Evolutionary conservation across 495 filamentous ascomycete genomes (phyloP).

Genomic region (Aspergillus sparsus): DNA sequence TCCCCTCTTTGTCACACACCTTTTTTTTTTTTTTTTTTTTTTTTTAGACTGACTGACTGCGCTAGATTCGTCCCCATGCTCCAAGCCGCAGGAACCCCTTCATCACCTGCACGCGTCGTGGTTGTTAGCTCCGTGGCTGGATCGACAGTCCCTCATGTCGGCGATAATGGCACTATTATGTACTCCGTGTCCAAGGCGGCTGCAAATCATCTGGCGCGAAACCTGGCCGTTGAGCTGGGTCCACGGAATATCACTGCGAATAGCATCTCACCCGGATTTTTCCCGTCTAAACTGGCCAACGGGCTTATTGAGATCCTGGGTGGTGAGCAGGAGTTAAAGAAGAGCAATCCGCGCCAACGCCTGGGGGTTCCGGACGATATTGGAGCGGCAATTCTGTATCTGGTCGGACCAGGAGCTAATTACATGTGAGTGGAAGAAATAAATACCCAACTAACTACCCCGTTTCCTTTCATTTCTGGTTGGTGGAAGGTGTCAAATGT

Average conservation of each 20-base stretch:
- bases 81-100: slow-evolving; percentile 58
- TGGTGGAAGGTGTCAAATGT: not conserved
- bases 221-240: slow-evolving; percentile 83
- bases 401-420: slow-evolving; percentile 65
- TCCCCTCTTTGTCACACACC: slow-evolving; percentile 29
- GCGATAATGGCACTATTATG: slow-evolving; percentile 72
- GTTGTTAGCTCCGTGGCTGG: slow-evolving; percentile 82
- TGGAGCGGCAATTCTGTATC: slow-evolving; percentile 75
- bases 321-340: slow-evolving; percentile 61
- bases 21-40: not conserved
- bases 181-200: slow-evolving; percentile 86
- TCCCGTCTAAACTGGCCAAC: slow-evolving; percentile 83
- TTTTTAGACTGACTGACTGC: not conserved
- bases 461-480: not conserved
- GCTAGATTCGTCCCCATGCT: slow-evolving; percentile 75
- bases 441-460: too few relatives aligned
- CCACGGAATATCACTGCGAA: slow-evolving; percentile 79
- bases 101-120: slow-evolving; percentile 75
- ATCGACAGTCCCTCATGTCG: slow-evolving; percentile 68
- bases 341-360: slow-evolving; percentile 63
- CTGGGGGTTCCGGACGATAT: slow-evolving; percentile 81
- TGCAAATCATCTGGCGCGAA: slow-evolving; percentile 72
- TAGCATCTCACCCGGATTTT: slow-evolving; percentile 85
- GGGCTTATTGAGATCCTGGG: slow-evolving; percentile 71
- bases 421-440: slow-evolving; percentile 51